These are phyloP conservation scores for Pinus tabuliformis DNA, from an alignment of 75 land plant species.

Conservation along the genomic window DNA sequence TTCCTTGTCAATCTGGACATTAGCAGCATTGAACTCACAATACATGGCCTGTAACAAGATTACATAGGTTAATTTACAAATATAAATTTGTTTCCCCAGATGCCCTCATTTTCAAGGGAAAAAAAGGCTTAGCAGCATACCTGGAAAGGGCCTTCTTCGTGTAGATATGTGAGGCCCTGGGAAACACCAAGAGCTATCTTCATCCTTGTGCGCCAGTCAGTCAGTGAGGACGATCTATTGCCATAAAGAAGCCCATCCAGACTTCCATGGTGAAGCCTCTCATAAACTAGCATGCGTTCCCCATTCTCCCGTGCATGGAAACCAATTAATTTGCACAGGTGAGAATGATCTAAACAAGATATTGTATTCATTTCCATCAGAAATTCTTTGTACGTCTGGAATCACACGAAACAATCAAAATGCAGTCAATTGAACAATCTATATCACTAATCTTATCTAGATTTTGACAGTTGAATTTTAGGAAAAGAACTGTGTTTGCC, in stretches of 20 bases:
- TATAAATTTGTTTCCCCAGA: no score
- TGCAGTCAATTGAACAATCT: no score
- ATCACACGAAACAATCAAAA: no score
- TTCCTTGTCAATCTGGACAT: constrained; percentile 83
- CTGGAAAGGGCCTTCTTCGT: constrained; percentile 27
- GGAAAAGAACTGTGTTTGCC: no score
- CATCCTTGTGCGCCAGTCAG: constrained; percentile 33
- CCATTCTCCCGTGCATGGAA: constrained; percentile 9
- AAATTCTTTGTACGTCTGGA: background rate
- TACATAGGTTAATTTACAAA: background rate
- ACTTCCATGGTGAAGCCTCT: constrained; percentile 23
- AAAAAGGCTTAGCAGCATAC: background rate
- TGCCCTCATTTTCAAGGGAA: background rate
- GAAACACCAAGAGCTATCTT: constrained; percentile 32
- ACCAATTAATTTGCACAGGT: constrained; percentile 24
- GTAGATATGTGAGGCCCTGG: constrained; percentile 32
- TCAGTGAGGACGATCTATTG: background rate
- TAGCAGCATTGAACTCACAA: constrained; percentile 72
- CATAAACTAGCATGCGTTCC: constrained; percentile 29
- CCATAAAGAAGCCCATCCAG: constrained; percentile 21
- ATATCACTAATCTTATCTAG: no score
- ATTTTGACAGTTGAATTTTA: no score
- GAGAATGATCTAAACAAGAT: constrained; percentile 4
- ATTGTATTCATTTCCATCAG: background rate
- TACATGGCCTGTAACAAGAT: constrained; percentile 64